Conservation (phyloP, 73 alveolate species). For the Symbiodinium natans region DNA sequence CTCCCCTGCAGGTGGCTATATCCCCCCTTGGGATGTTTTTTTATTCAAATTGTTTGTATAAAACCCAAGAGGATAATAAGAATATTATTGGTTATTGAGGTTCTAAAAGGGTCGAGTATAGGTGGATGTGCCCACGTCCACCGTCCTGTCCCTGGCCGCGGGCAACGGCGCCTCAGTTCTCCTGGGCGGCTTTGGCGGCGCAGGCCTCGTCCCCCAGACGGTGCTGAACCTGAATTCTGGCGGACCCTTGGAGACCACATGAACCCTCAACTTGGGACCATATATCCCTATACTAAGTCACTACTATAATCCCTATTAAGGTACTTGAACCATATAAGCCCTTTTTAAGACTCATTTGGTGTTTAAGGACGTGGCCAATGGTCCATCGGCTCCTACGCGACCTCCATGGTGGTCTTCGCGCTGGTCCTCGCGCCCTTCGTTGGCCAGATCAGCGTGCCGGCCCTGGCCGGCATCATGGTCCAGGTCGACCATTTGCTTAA, state of each 20-base stretch:
- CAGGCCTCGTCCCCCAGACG: constrained; percentile 49
- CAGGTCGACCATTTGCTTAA: too few relatives aligned
- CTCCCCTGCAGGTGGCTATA: constrained; percentile 4
- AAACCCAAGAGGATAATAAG: too few relatives aligned
- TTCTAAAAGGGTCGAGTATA: too few relatives aligned
- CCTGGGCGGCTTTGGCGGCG: constrained; percentile 52
- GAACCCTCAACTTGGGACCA: too few relatives aligned
- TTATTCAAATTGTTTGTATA: too few relatives aligned
- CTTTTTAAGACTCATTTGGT: too few relatives aligned
- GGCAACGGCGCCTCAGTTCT: constrained; percentile 64
- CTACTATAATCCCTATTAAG: too few relatives aligned
- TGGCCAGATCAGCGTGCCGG: constrained; percentile 67
- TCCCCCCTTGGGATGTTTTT: too few relatives aligned
- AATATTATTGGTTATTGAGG: too few relatives aligned
- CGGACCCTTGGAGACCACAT: too few relatives aligned
- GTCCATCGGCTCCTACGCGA: constrained; percentile 28
- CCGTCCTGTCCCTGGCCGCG: constrained; percentile 67
- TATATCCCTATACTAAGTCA: too few relatives aligned
- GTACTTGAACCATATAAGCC: too few relatives aligned
- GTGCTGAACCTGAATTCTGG: constrained; percentile 53
- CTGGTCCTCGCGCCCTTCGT: constrained; percentile 48
- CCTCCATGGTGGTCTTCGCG: constrained; percentile 20
- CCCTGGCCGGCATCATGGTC: constrained; percentile 62
- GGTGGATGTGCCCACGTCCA: constrained; percentile 74
- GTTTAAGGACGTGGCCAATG: constrained; percentile 10